A percentile compares a stretch with the other conserved stretches of the same genome.
phyloP scores from a whole-genome alignment of 805 yeast species.

The Yamadazyma sp. region DNA sequence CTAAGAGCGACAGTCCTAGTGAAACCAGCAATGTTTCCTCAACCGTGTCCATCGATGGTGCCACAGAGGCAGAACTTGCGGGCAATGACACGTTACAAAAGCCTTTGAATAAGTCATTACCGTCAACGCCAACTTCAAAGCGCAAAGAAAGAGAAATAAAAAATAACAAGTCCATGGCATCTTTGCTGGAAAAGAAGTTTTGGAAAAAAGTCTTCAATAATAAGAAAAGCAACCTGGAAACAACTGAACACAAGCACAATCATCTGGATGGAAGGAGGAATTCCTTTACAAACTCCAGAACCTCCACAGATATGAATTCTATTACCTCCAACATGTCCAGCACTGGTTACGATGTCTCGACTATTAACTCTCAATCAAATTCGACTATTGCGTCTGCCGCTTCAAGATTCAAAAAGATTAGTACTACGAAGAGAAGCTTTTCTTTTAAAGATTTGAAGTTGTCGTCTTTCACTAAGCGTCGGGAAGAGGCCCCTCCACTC shows the following conservation, averaged over 20 bases:
- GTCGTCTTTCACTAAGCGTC: conserved; percentile 12
- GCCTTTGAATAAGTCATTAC: conserved; percentile 11
- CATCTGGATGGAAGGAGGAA: too few species aligned
- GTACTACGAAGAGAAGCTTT: conserved; percentile 10
- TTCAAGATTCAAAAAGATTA: conserved; percentile 7
- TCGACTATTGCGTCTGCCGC: conserved; percentile 2
- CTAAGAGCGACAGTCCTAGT: conserved; percentile 2
- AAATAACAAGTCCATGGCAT: conserved; percentile 5
- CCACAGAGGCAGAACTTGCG: conserved; percentile 2
- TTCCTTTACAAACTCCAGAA: background rate
- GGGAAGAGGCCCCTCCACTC: conserved; percentile 11
- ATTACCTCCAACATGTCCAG: too few species aligned
- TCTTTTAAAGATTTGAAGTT: conserved; percentile 16
- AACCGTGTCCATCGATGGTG: conserved; percentile 4
- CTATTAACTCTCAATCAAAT: background rate
- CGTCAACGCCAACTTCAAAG: conserved; percentile 12
- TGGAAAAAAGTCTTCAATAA: conserved; percentile 17
- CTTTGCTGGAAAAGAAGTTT: conserved; percentile 5
- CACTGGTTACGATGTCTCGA: background rate
- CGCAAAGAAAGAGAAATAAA: conserved; percentile 4
- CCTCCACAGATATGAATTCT: background rate
- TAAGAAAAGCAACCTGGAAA: background rate
- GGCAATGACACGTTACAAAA: background rate
- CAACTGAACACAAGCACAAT: background rate
- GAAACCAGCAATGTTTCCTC: background rate